phyloP scores from a whole-genome alignment of 202 grass and related monocot genomes.

The Schoenoplectus tabernaemontani region DNA sequence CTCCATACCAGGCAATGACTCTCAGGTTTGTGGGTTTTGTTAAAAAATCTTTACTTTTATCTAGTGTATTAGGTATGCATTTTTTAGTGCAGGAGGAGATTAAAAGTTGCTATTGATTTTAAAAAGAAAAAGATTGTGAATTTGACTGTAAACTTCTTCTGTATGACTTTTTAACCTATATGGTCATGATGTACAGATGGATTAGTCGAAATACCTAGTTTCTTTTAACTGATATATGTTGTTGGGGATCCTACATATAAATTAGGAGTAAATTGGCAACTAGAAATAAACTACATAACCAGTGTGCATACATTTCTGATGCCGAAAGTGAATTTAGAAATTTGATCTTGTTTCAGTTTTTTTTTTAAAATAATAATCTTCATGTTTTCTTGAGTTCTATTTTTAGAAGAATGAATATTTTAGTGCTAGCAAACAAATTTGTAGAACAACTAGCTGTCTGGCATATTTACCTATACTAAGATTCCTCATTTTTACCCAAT shows the following conservation, averaged over 20 bases:
- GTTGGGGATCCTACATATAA: background rate
- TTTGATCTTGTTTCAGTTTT: background rate
- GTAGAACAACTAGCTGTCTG: background rate
- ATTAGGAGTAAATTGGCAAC: background rate
- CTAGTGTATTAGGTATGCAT: background rate
- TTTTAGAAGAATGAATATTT: background rate
- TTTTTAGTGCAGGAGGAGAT: background rate
- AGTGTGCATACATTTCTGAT: background rate
- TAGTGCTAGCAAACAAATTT: background rate
- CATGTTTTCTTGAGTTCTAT: background rate
- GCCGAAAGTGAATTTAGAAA: background rate
- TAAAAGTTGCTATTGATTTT: background rate
- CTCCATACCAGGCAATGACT: conserved; percentile 57
- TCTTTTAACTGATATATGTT: background rate
- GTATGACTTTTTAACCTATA: background rate
- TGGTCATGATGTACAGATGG: background rate
- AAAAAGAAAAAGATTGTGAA: background rate
- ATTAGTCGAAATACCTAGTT: background rate
- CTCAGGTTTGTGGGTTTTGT: conserved; percentile 44
- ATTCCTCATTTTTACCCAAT: background rate
- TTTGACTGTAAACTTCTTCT: background rate
- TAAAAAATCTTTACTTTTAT: background rate
- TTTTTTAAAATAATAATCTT: background rate
- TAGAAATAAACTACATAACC: background rate
- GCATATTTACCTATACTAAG: background rate